Conservation (phyloP, 2,329 filamentous ascomycete species). For the Arachnopeziza araneosa region DNA sequence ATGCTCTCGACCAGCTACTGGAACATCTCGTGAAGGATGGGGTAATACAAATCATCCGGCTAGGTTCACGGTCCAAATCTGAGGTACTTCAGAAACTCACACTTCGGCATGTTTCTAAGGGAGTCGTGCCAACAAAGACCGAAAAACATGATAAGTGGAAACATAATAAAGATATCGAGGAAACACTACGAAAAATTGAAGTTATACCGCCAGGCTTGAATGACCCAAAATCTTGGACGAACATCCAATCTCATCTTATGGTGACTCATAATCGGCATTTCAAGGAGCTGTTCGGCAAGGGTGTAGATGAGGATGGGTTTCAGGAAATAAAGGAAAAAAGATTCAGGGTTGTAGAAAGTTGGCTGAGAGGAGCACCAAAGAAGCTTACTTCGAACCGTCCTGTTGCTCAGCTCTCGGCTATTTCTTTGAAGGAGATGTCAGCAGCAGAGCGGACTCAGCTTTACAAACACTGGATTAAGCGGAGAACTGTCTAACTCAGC, state of each 20-base stretch:
- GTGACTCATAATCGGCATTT: conserved; percentile 13
- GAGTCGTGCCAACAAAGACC: conserved; percentile 14
- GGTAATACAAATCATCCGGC: conserved; percentile 20
- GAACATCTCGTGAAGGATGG: conserved; percentile 26
- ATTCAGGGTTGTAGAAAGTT: conserved; percentile 19
- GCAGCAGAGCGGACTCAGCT: conserved; percentile 12
- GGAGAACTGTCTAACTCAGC: conserved; percentile 13
- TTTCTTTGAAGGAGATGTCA: conserved; percentile 20
- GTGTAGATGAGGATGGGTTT: conserved; percentile 18
- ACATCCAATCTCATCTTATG: conserved; percentile 17
- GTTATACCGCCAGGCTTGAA: conserved; percentile 17
- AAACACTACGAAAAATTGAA: conserved; percentile 16
- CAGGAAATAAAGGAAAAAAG: conserved; percentile 17
- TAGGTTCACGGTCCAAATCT: conserved; percentile 24
- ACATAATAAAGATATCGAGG: conserved; percentile 17
- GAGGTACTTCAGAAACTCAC: conserved; percentile 20
- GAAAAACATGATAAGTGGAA: conserved; percentile 21
- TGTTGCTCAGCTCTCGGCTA: conserved; percentile 11
- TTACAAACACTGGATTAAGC: conserved; percentile 17
- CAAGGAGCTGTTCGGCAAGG: conserved; percentile 17
- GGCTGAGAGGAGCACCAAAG: conserved; percentile 20
- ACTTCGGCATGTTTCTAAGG: conserved; percentile 13
- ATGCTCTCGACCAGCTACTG: conserved; percentile 30
- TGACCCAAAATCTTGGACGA: conserved; percentile 19
- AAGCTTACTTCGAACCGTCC: conserved; percentile 17